Base-by-base conservation (phyloP, 2,329 filamentous ascomycete genomes). In the Diaporthe caulivora region DNA sequence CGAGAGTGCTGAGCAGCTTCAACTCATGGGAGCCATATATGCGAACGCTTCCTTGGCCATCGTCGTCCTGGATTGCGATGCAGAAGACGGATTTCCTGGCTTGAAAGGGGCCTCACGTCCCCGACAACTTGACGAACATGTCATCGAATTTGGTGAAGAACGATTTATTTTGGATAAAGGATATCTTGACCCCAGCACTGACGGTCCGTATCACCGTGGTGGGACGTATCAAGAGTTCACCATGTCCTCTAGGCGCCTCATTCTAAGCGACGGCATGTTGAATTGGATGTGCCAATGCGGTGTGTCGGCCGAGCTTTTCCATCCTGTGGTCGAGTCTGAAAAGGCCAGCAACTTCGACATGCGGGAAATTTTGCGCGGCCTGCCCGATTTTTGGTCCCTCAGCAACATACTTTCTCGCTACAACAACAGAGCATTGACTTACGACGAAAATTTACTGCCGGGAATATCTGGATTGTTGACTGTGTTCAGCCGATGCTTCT, bases 211-310 rank as follows among this genome's bases (percentile, higher is more conserved):
- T 5, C 57, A 60, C 57, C 57, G 57, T 18, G 37, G 57, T 1
- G 26, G 57, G 57, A 60, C 57, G 0, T 18, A 60, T 18, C 57
- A 60, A 18, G 57, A 60, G 15, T 60, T 60, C 57, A 42, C 26
- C n/a, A 60, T 60, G 57, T 40, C 57, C 24, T 40, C 57, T 9
- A 60, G 15, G 11, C 57, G 57, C 57, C 57, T 60, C 15, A 60
- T 42, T 26, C 24, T 60, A 4, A 42, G n/a, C 7, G 10, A 60
- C 18, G 13, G n/a, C 15, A 42, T 37, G 6, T 18, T 60, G 37
- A 34, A 60, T 37, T 42, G 57, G 57, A 60, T 60, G 34, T 60
- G 57, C 13, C 34, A 60, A n/a, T 40, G n/a, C 57, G 40, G 57
- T n/a, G 15, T 42, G 10, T 42, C 34, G 57, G 34, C 26, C 18